Evolutionary conservation across 768 basidiomycete species (phyloP), one percentile per base, ranked within the genome.

Genomic region (Rubroboletus pulcherrimus): DNA sequence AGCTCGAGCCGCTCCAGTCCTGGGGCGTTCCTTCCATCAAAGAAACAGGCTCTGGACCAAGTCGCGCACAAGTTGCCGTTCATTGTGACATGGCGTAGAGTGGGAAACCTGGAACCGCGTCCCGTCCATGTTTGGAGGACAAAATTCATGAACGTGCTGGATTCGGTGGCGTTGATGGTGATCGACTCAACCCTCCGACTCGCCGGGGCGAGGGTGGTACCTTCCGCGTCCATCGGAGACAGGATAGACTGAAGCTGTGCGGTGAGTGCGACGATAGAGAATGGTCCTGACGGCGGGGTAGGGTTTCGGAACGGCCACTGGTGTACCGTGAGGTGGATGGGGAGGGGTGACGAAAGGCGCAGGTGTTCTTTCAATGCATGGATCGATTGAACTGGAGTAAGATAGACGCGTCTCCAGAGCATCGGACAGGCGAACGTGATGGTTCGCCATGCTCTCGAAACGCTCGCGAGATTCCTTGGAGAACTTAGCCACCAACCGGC

Each of bases 1-100:
- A 65, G 33, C 45, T 66, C 56, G 21, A 65, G 56, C 2, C 42
- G 52, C 34, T 61, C 53, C 7, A 66, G 51, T 7, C 0, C 15
- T 0, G 64, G 62, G 5, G 65, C 55, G 3, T 55, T 64, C 30
- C n/a, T 53, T 24, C 48, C 54, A 6, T 66, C 52, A 26, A 66
- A 66, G 55, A 66, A 66, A 26, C 53, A 61, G 11, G 42, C 34
- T 35, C 56, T 38, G 1, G 65, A 65, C 64, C 65, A 65, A 2
- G 35, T 61, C 7, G 65, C 62, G n/a, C 55, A 46, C 26, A 49
- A 8, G 21, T 61, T 54, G 33, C 64, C 62, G 12, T 58, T 39
- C 53, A 65, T 50, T 2, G 34, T 4, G 7, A 66, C 42, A 4
- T 24, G 53, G 3, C 55, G 56, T 7, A 66, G 34, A 19, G 43